These are phyloP conservation scores for Brasilioporus rufonigricans DNA, from an alignment of 768 basidiomycete genomes.

Conservation along the genomic window DNA sequence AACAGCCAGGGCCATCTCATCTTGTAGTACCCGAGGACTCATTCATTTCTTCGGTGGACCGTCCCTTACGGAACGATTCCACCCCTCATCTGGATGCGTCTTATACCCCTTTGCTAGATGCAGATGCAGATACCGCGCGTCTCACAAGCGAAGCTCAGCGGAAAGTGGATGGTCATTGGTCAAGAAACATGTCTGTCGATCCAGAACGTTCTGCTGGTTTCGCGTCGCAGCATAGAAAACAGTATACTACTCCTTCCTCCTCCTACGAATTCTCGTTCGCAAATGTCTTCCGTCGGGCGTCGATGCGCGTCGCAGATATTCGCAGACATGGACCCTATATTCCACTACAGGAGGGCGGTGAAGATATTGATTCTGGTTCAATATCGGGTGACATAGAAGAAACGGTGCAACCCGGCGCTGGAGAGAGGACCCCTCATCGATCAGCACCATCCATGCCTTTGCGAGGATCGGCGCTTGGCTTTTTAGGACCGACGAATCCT, in stretches of 20 bases:
- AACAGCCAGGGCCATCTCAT: conserved; percentile 32
- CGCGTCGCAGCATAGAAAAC: conserved; percentile 39
- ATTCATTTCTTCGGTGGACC: conserved; percentile 43
- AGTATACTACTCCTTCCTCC: conserved; percentile 51
- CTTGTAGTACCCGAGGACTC: conserved; percentile 37
- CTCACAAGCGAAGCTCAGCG: conserved; percentile 49
- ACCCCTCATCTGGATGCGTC: conserved; percentile 48
- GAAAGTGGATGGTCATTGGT: conserved; percentile 26
- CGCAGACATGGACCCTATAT: conserved; percentile 64
- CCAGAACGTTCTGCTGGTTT: conserved; percentile 46
- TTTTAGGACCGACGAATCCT: conserved; percentile 66
- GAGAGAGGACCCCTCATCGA: conserved; percentile 36
- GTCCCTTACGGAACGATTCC: conserved; percentile 32
- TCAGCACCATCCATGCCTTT: conserved; percentile 48
- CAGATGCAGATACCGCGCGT: conserved; percentile 52
- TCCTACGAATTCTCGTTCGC: conserved; percentile 61
- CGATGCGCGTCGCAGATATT: conserved; percentile 80
- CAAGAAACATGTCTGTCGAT: conserved; percentile 34
- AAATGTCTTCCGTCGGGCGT: conserved; percentile 59
- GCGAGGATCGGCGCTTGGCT: conserved; percentile 76
- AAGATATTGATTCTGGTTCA: conserved; percentile 27
- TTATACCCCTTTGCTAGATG: conserved; percentile 48
- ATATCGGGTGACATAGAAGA: conserved; percentile 38
- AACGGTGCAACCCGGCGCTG: conserved; percentile 30
- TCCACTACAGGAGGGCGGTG: conserved; percentile 49